phyloP scores from a whole-genome alignment of 371 early-diverging fungal genomes.

The Mucor indicus region DNA sequence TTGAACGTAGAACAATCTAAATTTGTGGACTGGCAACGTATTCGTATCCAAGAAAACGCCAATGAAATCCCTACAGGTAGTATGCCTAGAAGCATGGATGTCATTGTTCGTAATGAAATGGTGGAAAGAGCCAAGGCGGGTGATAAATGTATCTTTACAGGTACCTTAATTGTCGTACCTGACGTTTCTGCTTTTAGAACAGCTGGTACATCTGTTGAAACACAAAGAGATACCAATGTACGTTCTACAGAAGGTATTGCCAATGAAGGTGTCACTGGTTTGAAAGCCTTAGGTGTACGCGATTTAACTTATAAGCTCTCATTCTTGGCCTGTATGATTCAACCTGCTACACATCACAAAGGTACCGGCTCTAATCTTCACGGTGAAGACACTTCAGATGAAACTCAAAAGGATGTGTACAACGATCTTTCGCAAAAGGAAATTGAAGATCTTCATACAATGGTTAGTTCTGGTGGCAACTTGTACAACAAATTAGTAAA shows the following conservation, averaged over 20 bases:
- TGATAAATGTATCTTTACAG: conserved; percentile 91
- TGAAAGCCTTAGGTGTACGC: conserved; percentile 86
- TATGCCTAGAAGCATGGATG: conserved; percentile 98
- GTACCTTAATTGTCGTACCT: conserved; percentile 94
- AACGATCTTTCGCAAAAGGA: conserved; percentile 70
- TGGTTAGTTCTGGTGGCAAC: conserved; percentile 59
- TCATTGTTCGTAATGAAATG: conserved; percentile 94
- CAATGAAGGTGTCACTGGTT: conserved; percentile 83
- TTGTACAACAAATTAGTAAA: conserved; percentile 75
- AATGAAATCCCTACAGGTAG: conserved; percentile 97
- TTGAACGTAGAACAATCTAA: conserved; percentile 83
- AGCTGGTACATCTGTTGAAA: conserved; percentile 63
- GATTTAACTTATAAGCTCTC: conserved; percentile 91
- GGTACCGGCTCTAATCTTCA: conserved; percentile 31
- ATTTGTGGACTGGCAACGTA: conserved; percentile 98
- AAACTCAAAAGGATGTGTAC: conserved; percentile 59
- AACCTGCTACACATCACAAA: conserved; percentile 52
- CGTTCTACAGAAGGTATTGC: conserved; percentile 63
- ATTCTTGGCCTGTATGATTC: conserved; percentile 87
- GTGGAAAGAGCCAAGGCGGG: conserved; percentile 98
- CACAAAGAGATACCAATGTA: conserved; percentile 60
- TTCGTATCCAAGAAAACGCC: conserved; percentile 97
- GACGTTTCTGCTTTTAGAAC: conserved; percentile 83
- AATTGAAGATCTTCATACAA: conserved; percentile 69
- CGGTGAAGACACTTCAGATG: conserved; percentile 58